Evolutionary conservation across 2,329 filamentous ascomycete genomes (phyloP).

Genomic region (Colletotrichum australisinense): DNA sequence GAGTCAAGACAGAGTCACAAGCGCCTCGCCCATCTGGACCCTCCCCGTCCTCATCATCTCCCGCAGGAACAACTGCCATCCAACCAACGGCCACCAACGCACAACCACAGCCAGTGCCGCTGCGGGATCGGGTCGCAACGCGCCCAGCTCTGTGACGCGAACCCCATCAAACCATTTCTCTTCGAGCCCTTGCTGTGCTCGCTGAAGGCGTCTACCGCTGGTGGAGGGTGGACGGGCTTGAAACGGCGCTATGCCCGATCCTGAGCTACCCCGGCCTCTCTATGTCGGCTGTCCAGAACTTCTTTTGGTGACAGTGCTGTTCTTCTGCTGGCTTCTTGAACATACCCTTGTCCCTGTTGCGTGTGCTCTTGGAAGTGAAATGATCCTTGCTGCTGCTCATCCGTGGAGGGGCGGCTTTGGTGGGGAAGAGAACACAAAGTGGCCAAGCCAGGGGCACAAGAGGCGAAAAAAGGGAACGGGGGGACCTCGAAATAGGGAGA

Average conservation of each 20-base stretch:
- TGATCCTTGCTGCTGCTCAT: constrained; percentile 29
- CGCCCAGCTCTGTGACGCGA: constrained; percentile 15
- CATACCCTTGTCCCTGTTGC: not conserved
- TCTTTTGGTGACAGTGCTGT: not conserved
- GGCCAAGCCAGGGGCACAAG: not conserved
- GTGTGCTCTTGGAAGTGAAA: not conserved
- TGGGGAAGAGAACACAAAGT: constrained; percentile 17
- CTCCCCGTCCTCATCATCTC: constrained; percentile 4
- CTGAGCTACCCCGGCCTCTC: constrained; percentile 7
- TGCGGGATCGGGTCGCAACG: constrained; percentile 29
- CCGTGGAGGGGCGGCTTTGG: constrained; percentile 21
- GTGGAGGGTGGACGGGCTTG: constrained; percentile 24
- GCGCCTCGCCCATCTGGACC: constrained; percentile 4
- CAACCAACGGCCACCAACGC: constrained; percentile 21
- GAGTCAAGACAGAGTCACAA: not conserved
- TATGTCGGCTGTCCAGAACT: not conserved
- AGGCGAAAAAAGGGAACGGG: not conserved
- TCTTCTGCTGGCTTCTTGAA: not conserved
- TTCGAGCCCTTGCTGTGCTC: not conserved
- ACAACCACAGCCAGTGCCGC: constrained; percentile 5
- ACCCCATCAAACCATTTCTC: not conserved
- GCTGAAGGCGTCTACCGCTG: constrained; percentile 3
- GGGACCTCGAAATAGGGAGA: constrained; percentile 1
- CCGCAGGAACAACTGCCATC: constrained; percentile 15
- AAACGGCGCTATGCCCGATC: constrained; percentile 35